Base-by-base conservation (phyloP, 1,139 yeast species). In the Suhomyces anneliseae region DNA sequence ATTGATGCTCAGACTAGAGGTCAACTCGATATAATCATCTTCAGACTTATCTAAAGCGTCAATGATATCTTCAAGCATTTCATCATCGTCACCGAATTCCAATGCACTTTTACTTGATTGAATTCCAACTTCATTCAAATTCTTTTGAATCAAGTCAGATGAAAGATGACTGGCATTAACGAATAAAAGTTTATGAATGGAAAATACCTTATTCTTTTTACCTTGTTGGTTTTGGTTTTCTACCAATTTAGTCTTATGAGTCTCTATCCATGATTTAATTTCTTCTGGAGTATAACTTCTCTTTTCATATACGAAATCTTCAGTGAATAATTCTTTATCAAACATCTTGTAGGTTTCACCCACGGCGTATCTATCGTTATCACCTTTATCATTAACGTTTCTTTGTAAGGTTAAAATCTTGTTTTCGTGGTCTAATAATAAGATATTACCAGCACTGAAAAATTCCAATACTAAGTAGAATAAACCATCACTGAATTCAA, bases 371-470 rank as follows among this genome's bases (percentile, higher is more conserved):
- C 74, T 68, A 48, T 74, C 81, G 51, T 78, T 78, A 43, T 81
- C 78, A 39, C 82, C 85, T 59, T 83, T 82, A 48, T 87, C 95
- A 39, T 81, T 80, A 2, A 90, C 97, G 34, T 85, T 72, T 65
- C 97, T 80, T 63, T 87, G 92, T 34, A 92, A 69, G 0, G 95
- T 76, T 58, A 90, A 58, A 42, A 90, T 90, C 59, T 79, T 83
- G 54, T 74, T 68, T 31, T 85, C 77, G 34, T 82, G 78, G 61
- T 92, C 95, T 53, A 92, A 72, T 26, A 93, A 72, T 31, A 93
- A 71, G 49, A 93, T 81, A 60, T 93, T 93, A 34, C 99, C 99
- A 2, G 97, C 97, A 61, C 97, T 89, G 70, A 90, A 92, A 58
- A 93, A 92, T 62, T 93, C 99, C 50, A 93, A 68, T 0, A 89